Percentiles rank a stretch among this genome's conserved stretches.
Conservation (phyloP, 2,329 filamentous ascomycete genomes). For the Pseudogymnoascus sp. region DNA sequence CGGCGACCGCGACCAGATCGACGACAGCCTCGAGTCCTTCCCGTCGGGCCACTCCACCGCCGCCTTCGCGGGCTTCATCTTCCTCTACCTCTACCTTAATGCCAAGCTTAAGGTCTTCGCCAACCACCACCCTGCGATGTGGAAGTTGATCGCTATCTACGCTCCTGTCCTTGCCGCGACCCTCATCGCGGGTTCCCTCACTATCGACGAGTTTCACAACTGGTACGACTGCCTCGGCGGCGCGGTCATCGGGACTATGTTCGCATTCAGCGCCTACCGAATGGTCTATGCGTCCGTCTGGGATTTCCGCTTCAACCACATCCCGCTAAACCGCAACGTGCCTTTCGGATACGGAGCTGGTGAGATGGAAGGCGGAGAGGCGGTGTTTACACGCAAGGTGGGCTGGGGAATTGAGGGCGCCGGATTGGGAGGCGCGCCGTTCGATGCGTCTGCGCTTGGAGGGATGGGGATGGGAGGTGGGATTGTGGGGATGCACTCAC, state of each 20-base stretch:
- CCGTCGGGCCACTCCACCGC: conserved; percentile 69
- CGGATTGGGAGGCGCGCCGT: conserved; percentile 14
- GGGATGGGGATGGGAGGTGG: neutral
- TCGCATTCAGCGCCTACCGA: conserved; percentile 58
- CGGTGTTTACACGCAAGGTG: conserved; percentile 51
- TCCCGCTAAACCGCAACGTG: conserved; percentile 53
- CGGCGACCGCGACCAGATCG: conserved; percentile 54
- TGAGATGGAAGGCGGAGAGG: conserved; percentile 42
- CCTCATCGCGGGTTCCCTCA: conserved; percentile 61
- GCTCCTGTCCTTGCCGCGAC: conserved; percentile 59
- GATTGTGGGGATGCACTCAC: neutral
- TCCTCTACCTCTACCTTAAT: conserved; percentile 66
- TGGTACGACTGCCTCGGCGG: conserved; percentile 68
- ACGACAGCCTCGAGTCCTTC: conserved; percentile 64
- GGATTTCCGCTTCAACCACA: conserved; percentile 62
- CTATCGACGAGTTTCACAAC: conserved; percentile 68
- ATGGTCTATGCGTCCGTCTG: conserved; percentile 62
- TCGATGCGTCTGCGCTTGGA: neutral
- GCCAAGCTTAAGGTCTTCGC: conserved; percentile 70
- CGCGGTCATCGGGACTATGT: conserved; percentile 54
- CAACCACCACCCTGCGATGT: conserved; percentile 66
- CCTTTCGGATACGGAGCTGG: conserved; percentile 46
- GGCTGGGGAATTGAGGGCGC: conserved; percentile 48
- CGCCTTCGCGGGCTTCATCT: conserved; percentile 65
- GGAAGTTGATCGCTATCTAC: conserved; percentile 61